Evolutionary conservation across 2,329 filamentous ascomycete genomes (phyloP), one percentile per base, ranked within the genome.

Genomic region (Escovopsis sp.): DNA sequence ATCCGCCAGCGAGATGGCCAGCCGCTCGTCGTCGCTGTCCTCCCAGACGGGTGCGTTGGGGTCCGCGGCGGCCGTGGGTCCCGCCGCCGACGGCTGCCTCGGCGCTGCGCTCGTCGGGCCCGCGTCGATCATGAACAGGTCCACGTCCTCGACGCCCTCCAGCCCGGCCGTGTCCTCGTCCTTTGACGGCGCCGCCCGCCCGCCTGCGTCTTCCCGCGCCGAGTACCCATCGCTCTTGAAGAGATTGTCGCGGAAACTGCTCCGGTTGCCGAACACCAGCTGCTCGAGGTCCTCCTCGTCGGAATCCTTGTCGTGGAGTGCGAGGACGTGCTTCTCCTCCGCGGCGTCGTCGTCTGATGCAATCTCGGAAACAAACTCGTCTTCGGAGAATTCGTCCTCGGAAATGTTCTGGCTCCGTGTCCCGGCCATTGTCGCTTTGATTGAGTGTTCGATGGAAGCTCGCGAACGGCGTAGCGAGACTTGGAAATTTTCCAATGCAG

Each of bases 1-100:
- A 26, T 77, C 74, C 4, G 85, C 82, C 34, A 98, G 71, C 12
- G 89, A 96, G 39, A 98, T 73, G 6, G 78, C 75, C 48, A 95
- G 67, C 42, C 85, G 75, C 56, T 96, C 91, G 56, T 98, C 91
- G 54, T 98, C 91, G 60, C 88, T 96, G 59, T 98, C 91, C 51
- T 88, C 79, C 91, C 91, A 98, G 1, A 78, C 84, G 3, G 80
- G 71, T 18, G 68, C 66, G 10, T 10, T 30, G 6, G 28, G 28
- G 36, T 72, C 66, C 38, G 48, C 53, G 12, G 55, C 49, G 12
- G 49, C 44, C 11, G 43, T 39, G 18, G 52, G 49, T 6, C 45
- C 52, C 23, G 53, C 46, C 18, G 53, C 50, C 36, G 48, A 32
- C 15, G 55, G 43, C 9, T 52, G 42, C 10, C 59, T 53, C 26